Evolutionary conservation across 768 basidiomycete species (phyloP), one percentile per base, ranked within the genome.

Genomic region (Plicaturopsis crispa): DNA sequence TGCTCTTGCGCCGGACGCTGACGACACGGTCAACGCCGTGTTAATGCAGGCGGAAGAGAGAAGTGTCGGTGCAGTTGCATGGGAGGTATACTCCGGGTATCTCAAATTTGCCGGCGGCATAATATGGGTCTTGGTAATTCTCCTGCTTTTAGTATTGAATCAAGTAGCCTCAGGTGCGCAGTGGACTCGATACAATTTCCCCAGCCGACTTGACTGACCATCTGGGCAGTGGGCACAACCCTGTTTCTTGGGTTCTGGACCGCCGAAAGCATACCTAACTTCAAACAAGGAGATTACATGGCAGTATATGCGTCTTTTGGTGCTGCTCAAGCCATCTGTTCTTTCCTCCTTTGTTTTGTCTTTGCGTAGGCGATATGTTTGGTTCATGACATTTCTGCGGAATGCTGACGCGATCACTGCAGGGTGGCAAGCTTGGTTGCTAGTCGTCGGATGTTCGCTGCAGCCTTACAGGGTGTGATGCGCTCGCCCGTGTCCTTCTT

Each of bases 231-330:
- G 22, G 74, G 69, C 0, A 79, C 73, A 45, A 79, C 71, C 22
- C 53, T 89, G 4, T 76, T 82, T 61, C 67, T 89, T 14, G 83
- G 83, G 0, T 84, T 78, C 47, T 89, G 84, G 84, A 77, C 78
- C 0, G 64, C 66, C 1, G 41, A 62, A 13, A 70, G 61, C n/a
- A 70, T 86, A 13, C 42, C 47, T 5, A 69, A 73, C 2, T 80
- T 84, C 50, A 52, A 26, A 3, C 72, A 82, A 52, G 73, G 70
- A 0, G 61, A 78, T 23, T 89, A 89, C 54, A 87, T 89, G 73
- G 81, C 53, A 1, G 48, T 67, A 1, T 72, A 72, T 49, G 66
- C 65, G 7, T 61, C 57, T 21, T 3, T 35, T 67, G 75, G 77
- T 38, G 60, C 61, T 18, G 69, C 66, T 1, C 63, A 70, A 44